These are phyloP conservation scores for Aspergillus coremiiformis DNA, from an alignment of 495 filamentous ascomycete genomes.

Conservation along the genomic window DNA sequence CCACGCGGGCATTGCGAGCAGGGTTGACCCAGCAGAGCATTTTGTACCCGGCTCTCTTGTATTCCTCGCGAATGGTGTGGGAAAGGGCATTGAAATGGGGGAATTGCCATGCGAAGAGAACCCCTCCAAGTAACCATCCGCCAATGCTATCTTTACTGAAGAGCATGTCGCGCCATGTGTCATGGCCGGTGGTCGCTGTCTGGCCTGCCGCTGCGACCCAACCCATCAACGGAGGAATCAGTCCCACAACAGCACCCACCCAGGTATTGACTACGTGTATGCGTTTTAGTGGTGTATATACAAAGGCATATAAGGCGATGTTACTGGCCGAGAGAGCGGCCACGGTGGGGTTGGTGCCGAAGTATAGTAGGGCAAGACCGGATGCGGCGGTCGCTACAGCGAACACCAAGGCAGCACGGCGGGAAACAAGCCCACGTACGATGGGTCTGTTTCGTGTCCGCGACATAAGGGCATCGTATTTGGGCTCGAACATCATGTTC, in stretches of 20 bases:
- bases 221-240: slow-evolving; percentile 93
- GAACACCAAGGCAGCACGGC: slow-evolving; percentile 70
- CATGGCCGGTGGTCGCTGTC: slow-evolving; percentile 62
- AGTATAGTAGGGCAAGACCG: slow-evolving; percentile 66
- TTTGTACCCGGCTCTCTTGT: slow-evolving; percentile 75
- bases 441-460: slow-evolving; percentile 85
- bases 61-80: slow-evolving; percentile 82
- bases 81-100: slow-evolving; percentile 94
- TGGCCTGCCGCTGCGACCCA: slow-evolving; percentile 92
- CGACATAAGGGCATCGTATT: slow-evolving; percentile 85
- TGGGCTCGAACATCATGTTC: slow-evolving; percentile 94
- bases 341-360: slow-evolving; percentile 89
- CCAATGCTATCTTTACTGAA: slow-evolving; percentile 62
- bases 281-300: slow-evolving; percentile 89
- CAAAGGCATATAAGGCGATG: slow-evolving; percentile 80
- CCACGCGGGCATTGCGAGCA: slow-evolving; percentile 72
- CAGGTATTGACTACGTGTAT: slow-evolving; percentile 87
- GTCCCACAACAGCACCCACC: slow-evolving; percentile 88
- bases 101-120: slow-evolving; percentile 96
- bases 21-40: slow-evolving; percentile 93
- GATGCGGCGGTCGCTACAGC: slow-evolving; percentile 58
- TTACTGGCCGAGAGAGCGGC: slow-evolving; percentile 79
- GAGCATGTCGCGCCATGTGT: slow-evolving; percentile 72
- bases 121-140: slow-evolving; percentile 78
- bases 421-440: slow-evolving; percentile 71